These are phyloP conservation scores for Cryptococcus sp. DNA, from an alignment of 1,284 basidiomycete genomes.

Conservation along the genomic window DNA sequence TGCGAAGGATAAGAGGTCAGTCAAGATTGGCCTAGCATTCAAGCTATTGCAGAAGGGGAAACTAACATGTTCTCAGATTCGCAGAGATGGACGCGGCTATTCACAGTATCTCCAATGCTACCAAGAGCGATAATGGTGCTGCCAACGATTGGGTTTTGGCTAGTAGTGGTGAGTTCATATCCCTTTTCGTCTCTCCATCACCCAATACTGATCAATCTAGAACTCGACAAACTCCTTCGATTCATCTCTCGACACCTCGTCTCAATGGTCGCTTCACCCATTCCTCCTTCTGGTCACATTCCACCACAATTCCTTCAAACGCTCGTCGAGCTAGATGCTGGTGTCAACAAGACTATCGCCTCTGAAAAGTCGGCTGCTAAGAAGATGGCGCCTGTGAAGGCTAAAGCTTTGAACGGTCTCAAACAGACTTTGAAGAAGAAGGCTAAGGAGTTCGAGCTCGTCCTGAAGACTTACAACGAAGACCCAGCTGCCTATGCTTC, in stretches of 20 bases:
- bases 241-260: slow-evolving; percentile 83
- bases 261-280: slow-evolving; percentile 42
- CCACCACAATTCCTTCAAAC: slow-evolving; percentile 82
- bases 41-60: not conserved
- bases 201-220: slow-evolving; percentile 49
- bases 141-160: slow-evolving; percentile 90
- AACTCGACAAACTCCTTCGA: slow-evolving; percentile 92
- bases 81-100: slow-evolving; percentile 59
- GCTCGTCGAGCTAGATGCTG: slow-evolving; percentile 70
- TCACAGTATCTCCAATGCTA: slow-evolving; percentile 86
- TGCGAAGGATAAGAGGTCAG: slow-evolving; percentile 49
- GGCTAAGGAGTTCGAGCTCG: slow-evolving; percentile 79
- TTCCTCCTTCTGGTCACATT: slow-evolving; percentile 72
- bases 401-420: slow-evolving; percentile 90
- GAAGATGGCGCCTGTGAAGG: slow-evolving; percentile 94
- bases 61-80: slow-evolving; percentile 25
- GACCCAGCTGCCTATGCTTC: slow-evolving; percentile 84
- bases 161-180: slow-evolving; percentile 61
- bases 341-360: slow-evolving; percentile 67
- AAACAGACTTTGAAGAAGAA: slow-evolving; percentile 96
- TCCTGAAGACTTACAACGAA: slow-evolving; percentile 75
- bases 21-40: not conserved
- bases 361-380: slow-evolving; percentile 85
- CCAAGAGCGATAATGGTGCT: slow-evolving; percentile 62
- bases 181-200: slow-evolving; percentile 17